Base-by-base conservation (phyloP, 768 basidiomycete species). In the Cystobasidium tubakii region DNA sequence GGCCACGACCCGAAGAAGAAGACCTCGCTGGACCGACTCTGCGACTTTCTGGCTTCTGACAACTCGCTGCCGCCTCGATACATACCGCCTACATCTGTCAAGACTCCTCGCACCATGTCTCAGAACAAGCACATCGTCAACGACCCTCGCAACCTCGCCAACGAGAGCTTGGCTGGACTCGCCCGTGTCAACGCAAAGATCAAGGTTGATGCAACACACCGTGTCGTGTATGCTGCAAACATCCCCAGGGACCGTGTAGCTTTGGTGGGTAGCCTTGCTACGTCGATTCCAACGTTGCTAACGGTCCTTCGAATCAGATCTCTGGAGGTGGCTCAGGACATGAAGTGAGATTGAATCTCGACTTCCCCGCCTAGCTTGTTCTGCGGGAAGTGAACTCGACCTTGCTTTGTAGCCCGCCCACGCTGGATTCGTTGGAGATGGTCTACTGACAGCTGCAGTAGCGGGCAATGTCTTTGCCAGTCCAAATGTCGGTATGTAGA, bases 391-490 rank as follows among this genome's bases (percentile, higher is more conserved):
- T 29, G 17, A 29, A 60, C 57, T 4, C 23, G 12, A 6, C 4
- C 21, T 12, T 21, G 2, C 57, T 60, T 31, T 29, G 13, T 92
- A 95, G 79, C 93, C 92, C 15, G 86, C 91, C 29, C 92, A 93
- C 82, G 86, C 90, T 10, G 90, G 87, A 1, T 93, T 89, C 78
- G 92, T 95, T 21, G 92, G 91, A 53, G 81, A 86, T 76, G 92
- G 92, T 33, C 88, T 92, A 76, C 83, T 94, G 54, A 87, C 88
- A 43, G 90, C 88, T 60, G 91, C 92, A 36, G 89, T 94, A 19
- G 92, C 89, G 77, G 94, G 93, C 21, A 90, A 86, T 77, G 83
- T 95, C 50, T 97, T 95, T 79, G 92, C 94, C 1, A 92, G 90
- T 25, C 93, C 94, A 0, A 94, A 88, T 77, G 89, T 96, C 64